These are phyloP conservation scores for Hypoxylon sp. DNA, from an alignment of 2,329 filamentous ascomycete species.

Conservation along the genomic window DNA sequence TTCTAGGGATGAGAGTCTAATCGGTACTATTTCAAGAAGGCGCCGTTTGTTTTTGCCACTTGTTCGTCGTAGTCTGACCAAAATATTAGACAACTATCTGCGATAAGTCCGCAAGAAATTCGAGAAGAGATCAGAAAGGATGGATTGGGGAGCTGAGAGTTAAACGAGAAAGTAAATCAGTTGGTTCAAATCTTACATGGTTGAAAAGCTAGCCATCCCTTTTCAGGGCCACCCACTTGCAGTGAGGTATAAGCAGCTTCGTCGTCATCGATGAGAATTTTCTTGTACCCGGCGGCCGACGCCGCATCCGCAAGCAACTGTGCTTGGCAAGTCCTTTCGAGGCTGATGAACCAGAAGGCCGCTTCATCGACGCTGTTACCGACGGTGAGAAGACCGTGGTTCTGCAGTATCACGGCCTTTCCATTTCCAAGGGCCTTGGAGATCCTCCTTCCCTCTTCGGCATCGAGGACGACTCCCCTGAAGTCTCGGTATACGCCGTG, in stretches of 20 bases:
- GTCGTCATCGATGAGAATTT: conserved; percentile 52
- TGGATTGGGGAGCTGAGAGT: neutral
- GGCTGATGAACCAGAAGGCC: conserved; percentile 72
- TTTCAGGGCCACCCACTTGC: conserved; percentile 52
- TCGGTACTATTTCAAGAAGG: conserved; percentile 35
- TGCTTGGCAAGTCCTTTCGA: conserved; percentile 73
- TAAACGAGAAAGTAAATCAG: neutral
- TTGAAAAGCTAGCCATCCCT: conserved; percentile 54
- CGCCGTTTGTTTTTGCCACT: conserved; percentile 41
- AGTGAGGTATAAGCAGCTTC: conserved; percentile 50
- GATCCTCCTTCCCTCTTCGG: conserved; percentile 71
- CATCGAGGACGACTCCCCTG: conserved; percentile 72
- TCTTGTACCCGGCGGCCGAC: conserved; percentile 51
- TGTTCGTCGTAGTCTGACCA: conserved; percentile 42
- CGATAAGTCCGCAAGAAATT: neutral
- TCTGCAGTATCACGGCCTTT: conserved; percentile 71
- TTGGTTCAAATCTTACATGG: conserved; percentile 39
- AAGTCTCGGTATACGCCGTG: conserved; percentile 73
- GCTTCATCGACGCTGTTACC: conserved; percentile 76
- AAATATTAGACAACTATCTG: neutral
- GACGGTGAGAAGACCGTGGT: conserved; percentile 75
- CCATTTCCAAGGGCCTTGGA: conserved; percentile 69
- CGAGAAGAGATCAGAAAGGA: neutral
- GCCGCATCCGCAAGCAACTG: conserved; percentile 75
- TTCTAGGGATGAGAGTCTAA: neutral